Conservation (phyloP, 139 green algal genomes). For the Desmodesmus armatus region DNA sequence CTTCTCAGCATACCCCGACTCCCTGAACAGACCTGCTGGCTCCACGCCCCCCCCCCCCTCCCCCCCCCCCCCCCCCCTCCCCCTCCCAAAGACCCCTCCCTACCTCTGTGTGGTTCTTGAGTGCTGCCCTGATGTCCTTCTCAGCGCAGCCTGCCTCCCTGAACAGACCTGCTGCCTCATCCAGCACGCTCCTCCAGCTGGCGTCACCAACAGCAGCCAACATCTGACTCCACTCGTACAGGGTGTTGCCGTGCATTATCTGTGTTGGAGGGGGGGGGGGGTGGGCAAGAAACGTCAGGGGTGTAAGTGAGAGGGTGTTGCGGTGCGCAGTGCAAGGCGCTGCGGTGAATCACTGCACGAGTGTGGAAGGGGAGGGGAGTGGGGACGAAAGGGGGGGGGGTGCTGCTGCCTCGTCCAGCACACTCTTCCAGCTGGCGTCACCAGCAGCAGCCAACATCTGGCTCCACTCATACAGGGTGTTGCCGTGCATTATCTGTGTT, state of each 20-base stretch:
- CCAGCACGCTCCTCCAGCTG: conserved; percentile 66
- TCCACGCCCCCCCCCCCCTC: too few relatives aligned
- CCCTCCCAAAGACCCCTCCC: too few relatives aligned
- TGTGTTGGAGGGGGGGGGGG: too few relatives aligned
- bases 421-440: conserved; percentile 50
- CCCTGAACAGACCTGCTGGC: conserved; percentile 76
- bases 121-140: conserved; percentile 75
- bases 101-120: conserved; percentile 72
- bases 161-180: conserved; percentile 77
- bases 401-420: conserved; percentile 74
- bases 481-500: conserved; percentile 80
- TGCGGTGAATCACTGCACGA: too few relatives aligned
- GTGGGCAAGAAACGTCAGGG: too few relatives aligned
- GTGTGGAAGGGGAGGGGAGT: too few relatives aligned
- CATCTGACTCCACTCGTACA: conserved; percentile 84
- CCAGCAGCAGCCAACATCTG: conserved; percentile 59
- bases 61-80: too few relatives aligned
- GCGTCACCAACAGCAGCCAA: conserved; percentile 16
- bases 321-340: too few relatives aligned
- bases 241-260: conserved; percentile 83
- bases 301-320: too few relatives aligned
- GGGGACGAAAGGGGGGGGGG: too few relatives aligned
- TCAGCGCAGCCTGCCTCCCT: conserved; percentile 68
- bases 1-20: conserved; percentile 66
- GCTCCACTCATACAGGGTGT: conserved; percentile 84